Base-by-base conservation (phyloP, 139 green algal genomes). In the Tetradesmus obliquus region DNA sequence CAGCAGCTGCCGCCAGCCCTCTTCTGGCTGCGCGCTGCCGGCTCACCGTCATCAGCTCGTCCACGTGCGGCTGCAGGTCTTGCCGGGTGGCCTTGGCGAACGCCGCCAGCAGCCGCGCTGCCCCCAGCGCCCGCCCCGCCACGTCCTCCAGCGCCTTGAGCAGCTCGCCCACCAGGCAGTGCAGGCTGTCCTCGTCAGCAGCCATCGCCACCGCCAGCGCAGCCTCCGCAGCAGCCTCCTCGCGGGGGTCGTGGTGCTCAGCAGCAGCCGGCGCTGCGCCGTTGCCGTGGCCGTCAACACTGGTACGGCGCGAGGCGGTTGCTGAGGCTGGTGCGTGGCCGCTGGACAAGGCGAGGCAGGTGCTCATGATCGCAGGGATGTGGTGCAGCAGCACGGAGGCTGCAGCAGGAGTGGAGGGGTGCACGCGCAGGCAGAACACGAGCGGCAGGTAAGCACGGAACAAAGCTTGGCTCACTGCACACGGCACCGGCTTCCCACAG, bases 161-260 rank as follows among this genome's bases (percentile, higher is more conserved):
- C 87, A 99, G 88, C 95, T 98, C 93, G 7, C 88, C 87, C 82
- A 99, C 89, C 32, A 99, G 92, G 22, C 97, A 91, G 94, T 97
- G 95, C 72, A 97, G 84, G 2, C 94, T 95, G 22, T 98, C 96
- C 89, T 99, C 96, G 82, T 94, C 92, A 81, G 91, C 91, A 10
- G 84, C 85, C 55, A 84, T 19, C 6, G 89, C 81, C 24, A 92
- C 89, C 22, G 80, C 80, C 53, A 92, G 53, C 2, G 89, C 89
- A 22, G 89, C 89, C 9, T 89, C 89, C 55, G 82, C 89, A 32
- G 89, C 89, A 22, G 89, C 89, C 15, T 32, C 62, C 45, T 87
- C 66, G 17, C 89, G 89, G 12, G 54, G 19, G 53, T 84, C 86
- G 24, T 88, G n/a, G 45, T 8, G 2, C 20, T 57, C 79, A 84